Evolutionary conservation across 2,329 filamentous ascomycete species (phyloP).

Genomic region (Exophiala sideris): DNA sequence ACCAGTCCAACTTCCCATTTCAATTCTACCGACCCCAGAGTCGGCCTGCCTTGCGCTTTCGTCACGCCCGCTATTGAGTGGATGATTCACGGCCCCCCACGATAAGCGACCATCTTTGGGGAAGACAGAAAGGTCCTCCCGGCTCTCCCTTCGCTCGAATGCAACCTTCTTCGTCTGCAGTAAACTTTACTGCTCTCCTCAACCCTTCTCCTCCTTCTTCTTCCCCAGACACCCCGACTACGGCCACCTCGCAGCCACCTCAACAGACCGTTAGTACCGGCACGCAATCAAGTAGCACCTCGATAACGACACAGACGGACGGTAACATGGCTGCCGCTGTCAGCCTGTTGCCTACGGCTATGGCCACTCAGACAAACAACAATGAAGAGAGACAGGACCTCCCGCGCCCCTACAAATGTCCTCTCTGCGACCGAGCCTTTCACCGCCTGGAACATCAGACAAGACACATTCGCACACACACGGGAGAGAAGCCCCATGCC

Average conservation of each 20-base stretch:
- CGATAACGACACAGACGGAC: conserved; percentile 28
- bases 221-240: conserved; percentile 19
- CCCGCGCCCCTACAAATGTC: conserved; percentile 96
- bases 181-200: conserved; percentile 29
- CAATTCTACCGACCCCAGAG: conserved; percentile 22
- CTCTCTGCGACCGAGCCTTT: conserved; percentile 96
- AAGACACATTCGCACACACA: conserved; percentile 91
- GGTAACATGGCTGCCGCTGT: conserved; percentile 43
- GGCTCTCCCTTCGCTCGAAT: conserved; percentile 21
- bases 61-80: conserved; percentile 21
- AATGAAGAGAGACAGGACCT: conserved; percentile 72
- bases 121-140: conserved; percentile 17
- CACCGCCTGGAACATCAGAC: conserved; percentile 95
- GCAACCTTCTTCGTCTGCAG: conserved; percentile 30
- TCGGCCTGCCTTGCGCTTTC: conserved; percentile 11
- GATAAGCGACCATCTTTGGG: conserved; percentile 27
- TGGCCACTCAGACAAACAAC: conserved; percentile 51
- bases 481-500: conserved; percentile 94
- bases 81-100: conserved; percentile 25
- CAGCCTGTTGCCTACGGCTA: conserved; percentile 43
- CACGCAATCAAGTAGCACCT: conserved; percentile 1
- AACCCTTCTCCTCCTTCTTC: conserved; percentile 25
- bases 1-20: conserved; percentile 11
- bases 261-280: conserved; percentile 31
- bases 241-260: conserved; percentile 3